Base-by-base conservation (phyloP, 2,329 filamentous ascomycete species). In the Xenoacremonium recifei region DNA sequence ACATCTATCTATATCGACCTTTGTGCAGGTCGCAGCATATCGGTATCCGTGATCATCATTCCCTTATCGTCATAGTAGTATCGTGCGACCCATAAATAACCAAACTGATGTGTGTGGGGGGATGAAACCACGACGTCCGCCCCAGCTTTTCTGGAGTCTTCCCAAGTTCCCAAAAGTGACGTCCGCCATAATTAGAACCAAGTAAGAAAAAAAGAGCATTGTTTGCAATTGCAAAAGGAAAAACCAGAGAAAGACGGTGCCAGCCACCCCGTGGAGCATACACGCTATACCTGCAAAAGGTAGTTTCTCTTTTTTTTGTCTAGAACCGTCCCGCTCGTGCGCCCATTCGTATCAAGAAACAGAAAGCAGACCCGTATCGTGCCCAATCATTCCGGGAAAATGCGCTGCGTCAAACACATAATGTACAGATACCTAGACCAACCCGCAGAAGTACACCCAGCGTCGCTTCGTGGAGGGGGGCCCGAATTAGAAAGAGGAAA, bases 1-100 rank as follows among this genome's bases (percentile, higher is more conserved):
- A 53, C 37, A 55, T 55, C 50, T 41, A 44, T 55, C 44, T 53
- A 47, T 51, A 30, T 17, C 42, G 30, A 37, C 46, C 21, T 11
- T 33, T 37, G 23, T 11, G 44, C 32, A 34, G 25, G 29, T 15
- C 29, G 6, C 7, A 31, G 29, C 7, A 7, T 11, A 31, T 31
- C 29, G 29, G n/a, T 15, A 11, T 27, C 17, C n/a, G n/a, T n/a
- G n/a, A 7, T 31, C 29, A 31, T 31, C 29, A 31, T 31, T 15
- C 29, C 17, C 19, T 20, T 20, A 21, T 21, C 19, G 33, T 35
- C 33, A 35, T 35, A 20, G 23, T 20, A 35, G 23, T 20, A 35
- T 35, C 33, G 33, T 35, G 10, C 23, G 33, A 35, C 33, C 33
- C 33, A 35, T 21, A 35, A 35, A 6, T 21, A 12, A 18, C 19